phyloP scores from a whole-genome alignment of 768 basidiomycete genomes.

The Macrolepiota fuliginosa region DNA sequence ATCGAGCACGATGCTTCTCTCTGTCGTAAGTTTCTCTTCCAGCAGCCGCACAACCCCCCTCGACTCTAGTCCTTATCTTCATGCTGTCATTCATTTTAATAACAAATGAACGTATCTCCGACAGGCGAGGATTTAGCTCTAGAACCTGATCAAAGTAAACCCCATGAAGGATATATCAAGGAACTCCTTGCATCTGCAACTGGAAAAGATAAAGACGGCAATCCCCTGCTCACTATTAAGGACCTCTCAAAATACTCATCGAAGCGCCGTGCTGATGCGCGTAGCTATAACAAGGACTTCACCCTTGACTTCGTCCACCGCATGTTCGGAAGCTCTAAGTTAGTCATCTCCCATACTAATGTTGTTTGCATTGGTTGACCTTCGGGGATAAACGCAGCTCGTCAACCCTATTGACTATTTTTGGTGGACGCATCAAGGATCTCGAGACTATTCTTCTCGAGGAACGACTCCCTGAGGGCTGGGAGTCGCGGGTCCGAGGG shows the following conservation, averaged over 20 bases:
- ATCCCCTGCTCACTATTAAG: conserved; percentile 45
- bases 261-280: conserved; percentile 60
- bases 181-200: conserved; percentile 58
- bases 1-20: conserved; percentile 73
- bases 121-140: conserved; percentile 52
- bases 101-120: not conserved
- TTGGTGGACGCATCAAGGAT: conserved; percentile 56
- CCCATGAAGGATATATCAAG: conserved; percentile 47
- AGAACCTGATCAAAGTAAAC: conserved; percentile 49
- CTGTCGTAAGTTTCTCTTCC: conserved; percentile 42
- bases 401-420: conserved; percentile 47
- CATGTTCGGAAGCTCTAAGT: conserved; percentile 70
- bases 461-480: conserved; percentile 62
- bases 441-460: conserved; percentile 51
- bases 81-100: not conserved
- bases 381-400: conserved; percentile 36
- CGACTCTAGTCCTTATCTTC: not conserved
- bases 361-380: not conserved
- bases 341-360: conserved; percentile 20
- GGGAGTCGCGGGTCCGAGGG: conserved; percentile 53
- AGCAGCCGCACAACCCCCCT: not conserved
- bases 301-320: conserved; percentile 49
- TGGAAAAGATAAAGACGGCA: conserved; percentile 51
- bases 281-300: conserved; percentile 53
- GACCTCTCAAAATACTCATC: conserved; percentile 59